Percentiles rank a stretch among this genome's conserved stretches.
Evolutionary conservation across 2,329 filamentous ascomycete species (phyloP).

Genomic region (Botrytis cinerea): DNA sequence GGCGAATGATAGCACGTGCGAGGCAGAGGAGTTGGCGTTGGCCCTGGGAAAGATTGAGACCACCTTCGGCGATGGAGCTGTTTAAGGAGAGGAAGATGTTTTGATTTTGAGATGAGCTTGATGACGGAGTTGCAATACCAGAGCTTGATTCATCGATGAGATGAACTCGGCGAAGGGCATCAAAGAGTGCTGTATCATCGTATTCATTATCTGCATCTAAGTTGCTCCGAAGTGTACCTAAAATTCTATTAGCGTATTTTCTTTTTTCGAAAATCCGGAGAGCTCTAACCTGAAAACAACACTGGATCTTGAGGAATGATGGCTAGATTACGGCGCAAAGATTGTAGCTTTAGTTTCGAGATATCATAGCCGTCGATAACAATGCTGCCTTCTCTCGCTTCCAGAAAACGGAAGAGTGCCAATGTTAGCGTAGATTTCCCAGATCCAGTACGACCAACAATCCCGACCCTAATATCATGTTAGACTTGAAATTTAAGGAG

Average conservation of each 20-base stretch:
- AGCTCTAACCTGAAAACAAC: conserved; percentile 65
- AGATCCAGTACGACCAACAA: conserved; percentile 39
- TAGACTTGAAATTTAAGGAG: neutral
- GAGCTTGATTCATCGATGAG: conserved; percentile 55
- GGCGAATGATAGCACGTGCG: conserved; percentile 81
- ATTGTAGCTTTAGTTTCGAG: conserved; percentile 38
- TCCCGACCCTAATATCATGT: conserved; percentile 30
- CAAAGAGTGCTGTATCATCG: conserved; percentile 65
- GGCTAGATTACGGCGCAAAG: conserved; percentile 37
- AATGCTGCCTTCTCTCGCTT: conserved; percentile 45
- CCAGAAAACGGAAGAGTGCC: conserved; percentile 33
- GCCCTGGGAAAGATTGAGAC: conserved; percentile 60
- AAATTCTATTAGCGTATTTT: conserved; percentile 56
- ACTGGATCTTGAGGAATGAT: conserved; percentile 64
- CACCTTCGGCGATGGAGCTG: conserved; percentile 67
- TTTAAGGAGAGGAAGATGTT: conserved; percentile 48
- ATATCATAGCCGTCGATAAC: conserved; percentile 40
- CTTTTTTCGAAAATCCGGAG: conserved; percentile 47
- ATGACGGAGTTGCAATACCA: conserved; percentile 18
- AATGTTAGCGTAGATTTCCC: conserved; percentile 37
- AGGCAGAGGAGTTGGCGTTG: conserved; percentile 84
- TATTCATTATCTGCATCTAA: conserved; percentile 31
- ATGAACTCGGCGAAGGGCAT: conserved; percentile 80
- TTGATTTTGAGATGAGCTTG: conserved; percentile 24
- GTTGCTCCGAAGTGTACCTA: conserved; percentile 40